Conservation (phyloP, 352 stramenopile species). For the Pythium guiyangense region DNA sequence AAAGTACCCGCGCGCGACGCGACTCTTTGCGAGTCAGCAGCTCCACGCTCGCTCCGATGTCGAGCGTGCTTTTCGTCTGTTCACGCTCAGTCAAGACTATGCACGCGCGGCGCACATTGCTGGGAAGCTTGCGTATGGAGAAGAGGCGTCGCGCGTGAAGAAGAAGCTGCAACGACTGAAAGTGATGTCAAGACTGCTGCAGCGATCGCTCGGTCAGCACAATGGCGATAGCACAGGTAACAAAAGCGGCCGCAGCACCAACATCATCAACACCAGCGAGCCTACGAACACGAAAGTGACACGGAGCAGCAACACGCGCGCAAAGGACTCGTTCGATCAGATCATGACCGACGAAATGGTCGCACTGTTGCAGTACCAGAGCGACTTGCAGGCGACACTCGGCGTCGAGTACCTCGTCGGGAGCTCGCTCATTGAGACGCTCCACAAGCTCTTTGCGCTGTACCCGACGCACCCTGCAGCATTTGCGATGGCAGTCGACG, state of each 20-base stretch:
- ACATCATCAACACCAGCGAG: neutral
- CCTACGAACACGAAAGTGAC: neutral
- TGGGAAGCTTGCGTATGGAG: slow-evolving; percentile 42
- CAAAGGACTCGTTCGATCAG: slow-evolving; percentile 34
- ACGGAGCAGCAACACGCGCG: slow-evolving; percentile 7
- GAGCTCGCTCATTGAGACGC: slow-evolving; percentile 46
- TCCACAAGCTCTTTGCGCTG: slow-evolving; percentile 55
- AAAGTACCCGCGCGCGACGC: slow-evolving; percentile 38
- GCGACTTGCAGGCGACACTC: slow-evolving; percentile 31
- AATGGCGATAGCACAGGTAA: neutral
- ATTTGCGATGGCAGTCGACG: slow-evolving; percentile 27
- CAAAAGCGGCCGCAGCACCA: neutral
- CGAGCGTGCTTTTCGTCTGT: slow-evolving; percentile 26
- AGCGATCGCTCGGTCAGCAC: slow-evolving; percentile 5
- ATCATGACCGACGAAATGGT: slow-evolving; percentile 50
- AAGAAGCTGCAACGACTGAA: slow-evolving; percentile 25
- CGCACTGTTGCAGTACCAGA: slow-evolving; percentile 35
- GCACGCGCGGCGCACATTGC: slow-evolving; percentile 26
- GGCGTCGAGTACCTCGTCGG: slow-evolving; percentile 36
- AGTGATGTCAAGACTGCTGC: slow-evolving; percentile 29
- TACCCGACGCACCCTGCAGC: slow-evolving; percentile 32
- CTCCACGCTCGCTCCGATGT: slow-evolving; percentile 28
- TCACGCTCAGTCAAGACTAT: slow-evolving; percentile 19
- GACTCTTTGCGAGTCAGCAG: slow-evolving; percentile 39
- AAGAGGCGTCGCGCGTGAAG: slow-evolving; percentile 35